Evolutionary conservation across 768 basidiomycete species (phyloP).

Genomic region (Suillus spraguei): DNA sequence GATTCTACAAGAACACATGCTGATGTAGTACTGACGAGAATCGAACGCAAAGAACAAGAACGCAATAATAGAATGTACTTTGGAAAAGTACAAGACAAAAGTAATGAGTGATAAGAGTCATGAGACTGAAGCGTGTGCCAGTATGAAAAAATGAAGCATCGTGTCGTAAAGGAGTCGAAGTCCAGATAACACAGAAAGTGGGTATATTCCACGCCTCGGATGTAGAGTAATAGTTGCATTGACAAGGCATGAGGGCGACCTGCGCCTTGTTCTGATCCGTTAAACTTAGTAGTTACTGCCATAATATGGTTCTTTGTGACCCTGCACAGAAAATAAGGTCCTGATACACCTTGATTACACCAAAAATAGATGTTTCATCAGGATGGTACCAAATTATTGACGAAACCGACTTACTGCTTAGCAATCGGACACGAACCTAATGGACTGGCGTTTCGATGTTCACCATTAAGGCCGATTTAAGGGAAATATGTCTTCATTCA

Average conservation of each 20-base stretch:
- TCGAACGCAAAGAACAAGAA: too few relatives aligned
- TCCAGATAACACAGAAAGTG: not conserved
- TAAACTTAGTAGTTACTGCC: too few relatives aligned
- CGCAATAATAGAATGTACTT: too few relatives aligned
- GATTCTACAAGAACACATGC: too few relatives aligned
- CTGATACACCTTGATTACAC: not conserved
- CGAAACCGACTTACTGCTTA: not conserved
- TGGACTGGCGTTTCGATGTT: not conserved
- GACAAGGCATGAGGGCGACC: not conserved
- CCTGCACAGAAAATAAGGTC: not conserved
- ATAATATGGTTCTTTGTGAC: not conserved
- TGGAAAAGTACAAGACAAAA: too few relatives aligned
- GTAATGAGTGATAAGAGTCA: too few relatives aligned
- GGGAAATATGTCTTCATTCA: constrained; percentile 27
- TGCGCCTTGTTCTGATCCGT: not conserved
- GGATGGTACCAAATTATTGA: not conserved
- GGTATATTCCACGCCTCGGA: too few relatives aligned
- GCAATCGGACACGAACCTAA: not conserved
- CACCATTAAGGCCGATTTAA: constrained; percentile 8
- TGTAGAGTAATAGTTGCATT: not conserved
- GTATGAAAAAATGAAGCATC: not conserved
- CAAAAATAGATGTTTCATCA: not conserved
- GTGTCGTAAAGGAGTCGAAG: not conserved
- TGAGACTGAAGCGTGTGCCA: too few relatives aligned
- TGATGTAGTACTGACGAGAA: too few relatives aligned